Evolutionary conservation across 441 rosid species (phyloP).

Genomic region (Eruca vesicaria): DNA sequence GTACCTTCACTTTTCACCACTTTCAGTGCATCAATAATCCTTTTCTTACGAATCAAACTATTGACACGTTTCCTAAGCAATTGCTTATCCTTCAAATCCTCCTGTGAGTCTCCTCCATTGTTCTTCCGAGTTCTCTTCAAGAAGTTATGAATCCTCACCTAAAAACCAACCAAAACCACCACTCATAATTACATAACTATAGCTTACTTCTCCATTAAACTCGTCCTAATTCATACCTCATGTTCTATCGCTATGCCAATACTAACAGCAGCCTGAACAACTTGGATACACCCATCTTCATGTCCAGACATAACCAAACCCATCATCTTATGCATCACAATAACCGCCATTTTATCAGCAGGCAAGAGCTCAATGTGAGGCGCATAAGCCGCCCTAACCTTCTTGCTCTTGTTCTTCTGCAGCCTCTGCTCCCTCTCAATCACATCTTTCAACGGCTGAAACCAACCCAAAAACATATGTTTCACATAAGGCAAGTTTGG

Average conservation of each 20-base stretch:
- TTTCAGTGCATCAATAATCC: conserved; percentile 59
- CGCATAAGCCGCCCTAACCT: conserved; percentile 73
- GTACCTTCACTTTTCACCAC: conserved; percentile 63
- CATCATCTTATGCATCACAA: conserved; percentile 95
- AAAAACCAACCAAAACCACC: conserved; percentile 19
- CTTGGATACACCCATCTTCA: conserved; percentile 66
- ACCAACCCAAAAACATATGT: conserved; percentile 83
- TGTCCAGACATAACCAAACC: conserved; percentile 64
- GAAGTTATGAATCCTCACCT: conserved; percentile 78
- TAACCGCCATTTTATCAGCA: conserved; percentile 87
- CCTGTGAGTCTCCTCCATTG: conserved; percentile 44
- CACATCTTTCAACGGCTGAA: conserved; percentile 78
- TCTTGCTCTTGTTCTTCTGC: conserved; percentile 60
- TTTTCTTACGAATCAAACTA: conserved; percentile 66
- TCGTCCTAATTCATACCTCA: conserved; percentile 45
- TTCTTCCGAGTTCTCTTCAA: conserved; percentile 68
- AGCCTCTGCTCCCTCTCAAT: conserved; percentile 66
- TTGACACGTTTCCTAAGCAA: conserved; percentile 70
- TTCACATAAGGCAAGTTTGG: conserved; percentile 85
- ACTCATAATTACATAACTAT: background rate
- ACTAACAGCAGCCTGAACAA: conserved; percentile 83
- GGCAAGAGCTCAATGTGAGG: conserved; percentile 81
- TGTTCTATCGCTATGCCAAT: conserved; percentile 87
- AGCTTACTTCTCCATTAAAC: background rate
- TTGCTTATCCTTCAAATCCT: conserved; percentile 52